Conservation (phyloP, 2,329 filamentous ascomycete species). For the Trichoderma sp. region DNA sequence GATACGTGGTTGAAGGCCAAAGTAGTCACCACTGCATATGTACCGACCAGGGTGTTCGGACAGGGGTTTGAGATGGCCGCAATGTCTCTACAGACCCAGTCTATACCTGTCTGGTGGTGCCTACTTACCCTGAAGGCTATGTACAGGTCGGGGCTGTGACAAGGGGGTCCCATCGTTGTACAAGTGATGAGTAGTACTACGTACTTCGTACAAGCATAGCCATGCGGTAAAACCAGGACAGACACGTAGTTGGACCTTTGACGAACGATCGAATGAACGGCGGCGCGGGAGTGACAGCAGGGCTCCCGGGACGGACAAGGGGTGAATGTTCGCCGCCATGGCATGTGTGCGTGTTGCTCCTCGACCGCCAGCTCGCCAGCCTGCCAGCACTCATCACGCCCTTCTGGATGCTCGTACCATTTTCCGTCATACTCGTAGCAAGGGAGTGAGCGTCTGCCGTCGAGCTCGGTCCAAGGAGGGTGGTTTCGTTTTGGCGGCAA, state of each 20-base stretch:
- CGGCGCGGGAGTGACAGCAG: constrained; percentile 22
- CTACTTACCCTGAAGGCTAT: too few relatives aligned
- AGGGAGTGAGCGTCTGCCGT: constrained; percentile 8
- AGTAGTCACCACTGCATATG: too few relatives aligned
- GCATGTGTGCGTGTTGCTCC: not conserved
- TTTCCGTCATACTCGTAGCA: constrained; percentile 1
- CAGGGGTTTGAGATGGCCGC: too few relatives aligned
- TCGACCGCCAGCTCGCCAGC: not conserved
- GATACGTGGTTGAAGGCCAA: not conserved
- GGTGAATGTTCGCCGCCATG: not conserved
- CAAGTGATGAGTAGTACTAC: too few relatives aligned
- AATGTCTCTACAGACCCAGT: too few relatives aligned
- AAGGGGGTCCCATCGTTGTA: constrained; percentile 17
- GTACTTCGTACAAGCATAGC: not conserved
- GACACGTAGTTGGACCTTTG: constrained; percentile 26
- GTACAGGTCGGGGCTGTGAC: constrained; percentile 14
- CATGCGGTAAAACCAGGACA: constrained; percentile 19
- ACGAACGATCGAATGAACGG: constrained; percentile 22
- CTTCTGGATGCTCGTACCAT: constrained; percentile 13
- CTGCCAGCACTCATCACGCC: constrained; percentile 6
- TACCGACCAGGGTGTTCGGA: too few relatives aligned
- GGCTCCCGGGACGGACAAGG: constrained; percentile 22
- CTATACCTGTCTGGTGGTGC: too few relatives aligned
- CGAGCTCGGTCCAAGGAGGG: constrained; percentile 3
- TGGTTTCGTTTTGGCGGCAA: constrained; percentile 6